These are phyloP conservation scores for Botryotinia globosa DNA, from an alignment of 2,329 filamentous ascomycete genomes.

Conservation along the genomic window DNA sequence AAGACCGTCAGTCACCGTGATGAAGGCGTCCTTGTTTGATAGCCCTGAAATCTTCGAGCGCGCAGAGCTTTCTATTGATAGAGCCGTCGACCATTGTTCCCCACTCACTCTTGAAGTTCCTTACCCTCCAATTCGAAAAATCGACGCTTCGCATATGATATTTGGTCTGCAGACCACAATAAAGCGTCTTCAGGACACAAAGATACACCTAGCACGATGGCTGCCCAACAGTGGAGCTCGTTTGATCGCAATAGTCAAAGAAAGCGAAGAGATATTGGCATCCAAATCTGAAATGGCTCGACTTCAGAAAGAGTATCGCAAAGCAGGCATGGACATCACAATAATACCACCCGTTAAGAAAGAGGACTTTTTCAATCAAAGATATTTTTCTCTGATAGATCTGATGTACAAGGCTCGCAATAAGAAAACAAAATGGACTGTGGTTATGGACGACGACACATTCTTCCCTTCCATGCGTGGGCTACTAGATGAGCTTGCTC, in stretches of 20 bases:
- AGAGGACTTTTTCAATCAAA: conserved; percentile 35
- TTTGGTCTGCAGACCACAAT: conserved; percentile 38
- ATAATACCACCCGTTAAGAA: conserved; percentile 33
- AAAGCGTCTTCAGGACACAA: conserved; percentile 33
- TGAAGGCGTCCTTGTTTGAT: conserved; percentile 35
- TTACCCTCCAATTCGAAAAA: conserved; percentile 18
- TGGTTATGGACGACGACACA: conserved; percentile 38
- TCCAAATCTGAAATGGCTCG: conserved; percentile 31
- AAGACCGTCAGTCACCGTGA: conserved; percentile 30
- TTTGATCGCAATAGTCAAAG: conserved; percentile 37
- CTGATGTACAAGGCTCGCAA: conserved; percentile 43
- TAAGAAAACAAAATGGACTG: conserved; percentile 39
- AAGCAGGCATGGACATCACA: conserved; percentile 32
- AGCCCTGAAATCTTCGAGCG: conserved; percentile 28
- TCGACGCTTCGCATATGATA: conserved; percentile 56
- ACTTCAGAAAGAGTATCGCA: conserved; percentile 32
- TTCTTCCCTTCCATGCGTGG: conserved; percentile 37
- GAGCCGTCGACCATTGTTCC: conserved; percentile 29
- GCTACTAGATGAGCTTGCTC: conserved; percentile 37
- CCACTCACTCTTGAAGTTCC: conserved; percentile 33
- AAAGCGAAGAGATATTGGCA: conserved; percentile 31
- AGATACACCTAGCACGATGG: conserved; percentile 37
- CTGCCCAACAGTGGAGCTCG: conserved; percentile 35
- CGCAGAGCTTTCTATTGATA: conserved; percentile 25
- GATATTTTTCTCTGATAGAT: conserved; percentile 47